A percentile compares a stretch with the other conserved stretches of the same genome.
These are phyloP conservation scores for Ganoderma resinaceum DNA, from an alignment of 1,284 basidiomycete species.

Conservation along the genomic window DNA sequence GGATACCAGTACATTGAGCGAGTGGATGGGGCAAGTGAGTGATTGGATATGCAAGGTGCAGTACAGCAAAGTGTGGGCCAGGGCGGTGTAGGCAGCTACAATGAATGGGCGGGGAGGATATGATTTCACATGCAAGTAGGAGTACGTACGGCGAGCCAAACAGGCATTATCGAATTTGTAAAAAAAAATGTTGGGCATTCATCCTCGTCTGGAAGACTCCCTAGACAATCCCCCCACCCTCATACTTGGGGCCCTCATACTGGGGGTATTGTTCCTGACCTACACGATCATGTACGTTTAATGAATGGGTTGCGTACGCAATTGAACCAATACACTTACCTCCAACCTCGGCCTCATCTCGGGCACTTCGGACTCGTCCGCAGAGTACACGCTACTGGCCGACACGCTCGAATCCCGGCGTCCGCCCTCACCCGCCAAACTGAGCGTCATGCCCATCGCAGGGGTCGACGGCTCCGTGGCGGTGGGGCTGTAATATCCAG, in stretches of 20 bases:
- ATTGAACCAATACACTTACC: conserved; percentile 9
- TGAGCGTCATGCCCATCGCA: conserved; percentile 27
- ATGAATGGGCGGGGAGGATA: background rate
- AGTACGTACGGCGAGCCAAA: background rate
- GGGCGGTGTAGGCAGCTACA: background rate
- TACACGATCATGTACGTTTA: conserved; percentile 10
- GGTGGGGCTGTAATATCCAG: conserved; percentile 45
- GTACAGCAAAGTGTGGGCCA: background rate
- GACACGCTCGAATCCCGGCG: conserved; percentile 28
- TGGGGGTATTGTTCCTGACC: conserved; percentile 35
- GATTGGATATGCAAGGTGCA: conserved; percentile 11
- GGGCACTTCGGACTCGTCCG: conserved; percentile 17
- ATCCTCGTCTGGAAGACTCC: conserved; percentile 19
- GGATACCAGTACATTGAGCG: background rate
- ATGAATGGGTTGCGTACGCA: background rate
- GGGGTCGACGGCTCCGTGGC: conserved; percentile 37
- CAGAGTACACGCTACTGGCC: conserved; percentile 24
- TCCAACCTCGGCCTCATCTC: conserved; percentile 20
- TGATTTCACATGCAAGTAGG: background rate
- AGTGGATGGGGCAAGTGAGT: background rate
- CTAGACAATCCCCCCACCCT: background rate
- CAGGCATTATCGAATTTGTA: background rate
- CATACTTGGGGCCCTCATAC: conserved; percentile 6
- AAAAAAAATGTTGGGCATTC: background rate
- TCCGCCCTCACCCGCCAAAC: conserved; percentile 45